Percentiles rank a stretch among this genome's conserved stretches.
Evolutionary conservation across 2,329 filamentous ascomycete genomes (phyloP).

Genomic region (Biscogniauxia sp.): DNA sequence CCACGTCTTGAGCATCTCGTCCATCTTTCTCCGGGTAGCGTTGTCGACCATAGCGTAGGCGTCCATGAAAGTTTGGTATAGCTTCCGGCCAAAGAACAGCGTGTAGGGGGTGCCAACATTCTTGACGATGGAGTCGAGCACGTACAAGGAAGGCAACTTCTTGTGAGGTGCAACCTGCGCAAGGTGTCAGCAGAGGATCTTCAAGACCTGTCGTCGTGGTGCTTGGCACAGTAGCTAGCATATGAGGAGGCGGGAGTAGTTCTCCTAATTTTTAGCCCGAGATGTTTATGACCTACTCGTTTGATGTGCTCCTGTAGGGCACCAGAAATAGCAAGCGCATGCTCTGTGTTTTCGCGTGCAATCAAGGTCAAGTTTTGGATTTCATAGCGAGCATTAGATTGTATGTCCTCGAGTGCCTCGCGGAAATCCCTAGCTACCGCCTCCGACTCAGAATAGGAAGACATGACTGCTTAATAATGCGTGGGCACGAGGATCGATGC

Average conservation of each 20-base stretch:
- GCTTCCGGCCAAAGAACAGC: conserved; percentile 85
- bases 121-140: conserved; percentile 97
- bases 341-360: conserved; percentile 94
- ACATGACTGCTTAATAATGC: conserved; percentile 35
- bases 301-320: conserved; percentile 91
- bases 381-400: conserved; percentile 86
- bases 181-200: conserved; percentile 37
- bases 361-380: conserved; percentile 98
- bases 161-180: conserved; percentile 77
- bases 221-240: neutral
- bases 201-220: neutral
- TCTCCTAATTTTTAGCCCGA: neutral
- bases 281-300: conserved; percentile 65
- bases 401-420: conserved; percentile 87
- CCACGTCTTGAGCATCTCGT: conserved; percentile 97
- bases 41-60: conserved; percentile 88
- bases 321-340: conserved; percentile 88
- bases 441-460: conserved; percentile 57
- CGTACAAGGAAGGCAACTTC: conserved; percentile 93
- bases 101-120: conserved; percentile 98
- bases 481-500: neutral
- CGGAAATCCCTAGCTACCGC: conserved; percentile 95
- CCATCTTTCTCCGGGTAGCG: conserved; percentile 82
- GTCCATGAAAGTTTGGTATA: conserved; percentile 95
- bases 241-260: neutral